Percentiles rank a stretch among this genome's conserved stretches.
Evolutionary conservation across 1,139 yeast species (phyloP).

Genomic region (Spathaspora sp.): DNA sequence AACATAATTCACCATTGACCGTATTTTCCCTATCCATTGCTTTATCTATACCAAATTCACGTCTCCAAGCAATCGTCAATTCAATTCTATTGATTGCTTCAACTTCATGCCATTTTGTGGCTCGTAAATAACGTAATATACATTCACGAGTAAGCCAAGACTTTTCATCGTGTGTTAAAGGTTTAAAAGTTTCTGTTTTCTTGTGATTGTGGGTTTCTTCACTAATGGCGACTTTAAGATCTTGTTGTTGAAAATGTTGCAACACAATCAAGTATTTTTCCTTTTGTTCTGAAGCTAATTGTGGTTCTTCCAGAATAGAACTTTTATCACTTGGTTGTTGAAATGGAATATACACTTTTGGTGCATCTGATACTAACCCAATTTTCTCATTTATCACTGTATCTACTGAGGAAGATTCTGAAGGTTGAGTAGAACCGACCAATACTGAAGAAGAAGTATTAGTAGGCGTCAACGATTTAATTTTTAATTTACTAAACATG

Average conservation of each 20-base stretch:
- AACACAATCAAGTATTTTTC: constrained; percentile 59
- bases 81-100: constrained; percentile 44
- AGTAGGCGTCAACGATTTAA: not conserved
- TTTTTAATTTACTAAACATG: constrained; percentile 1
- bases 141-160: constrained; percentile 51
- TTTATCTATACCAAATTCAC: constrained; percentile 43
- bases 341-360: constrained; percentile 47
- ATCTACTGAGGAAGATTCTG: not conserved
- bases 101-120: constrained; percentile 44
- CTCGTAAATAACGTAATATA: constrained; percentile 46
- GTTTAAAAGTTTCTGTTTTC: constrained; percentile 18
- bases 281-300: constrained; percentile 54
- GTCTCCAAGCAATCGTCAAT: constrained; percentile 47
- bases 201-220: constrained; percentile 40
- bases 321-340: constrained; percentile 46
- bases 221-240: constrained; percentile 34
- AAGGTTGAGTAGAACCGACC: not conserved
- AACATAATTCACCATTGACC: constrained; percentile 32
- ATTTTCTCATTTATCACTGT: not conserved
- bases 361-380: not conserved
- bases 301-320: constrained; percentile 49
- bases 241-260: constrained; percentile 53
- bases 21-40: constrained; percentile 32
- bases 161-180: constrained; percentile 32
- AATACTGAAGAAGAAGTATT: not conserved